Percentiles rank a stretch among this genome's conserved stretches.
phyloP scores from a whole-genome alignment of 1,139 yeast species.

The Suhomyces kunorum region DNA sequence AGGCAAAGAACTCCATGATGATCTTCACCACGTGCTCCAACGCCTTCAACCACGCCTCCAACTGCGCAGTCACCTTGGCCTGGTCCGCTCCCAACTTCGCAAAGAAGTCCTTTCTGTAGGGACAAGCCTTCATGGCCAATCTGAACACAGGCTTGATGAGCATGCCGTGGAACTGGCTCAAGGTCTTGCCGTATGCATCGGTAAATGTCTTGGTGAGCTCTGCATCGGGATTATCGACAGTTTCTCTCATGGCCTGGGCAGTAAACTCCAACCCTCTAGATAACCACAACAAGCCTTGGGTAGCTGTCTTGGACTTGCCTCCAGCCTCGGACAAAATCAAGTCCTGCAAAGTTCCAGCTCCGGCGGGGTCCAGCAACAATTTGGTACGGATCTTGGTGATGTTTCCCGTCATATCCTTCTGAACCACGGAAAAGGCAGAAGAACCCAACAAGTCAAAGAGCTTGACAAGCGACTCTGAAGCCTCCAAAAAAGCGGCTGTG shows the following conservation, averaged over 20 bases:
- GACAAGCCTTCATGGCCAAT: conserved; percentile 95
- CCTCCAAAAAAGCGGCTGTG: conserved; percentile 77
- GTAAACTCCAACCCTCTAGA: conserved; percentile 86
- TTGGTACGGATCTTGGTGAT: conserved; percentile 72
- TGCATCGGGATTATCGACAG: conserved; percentile 56
- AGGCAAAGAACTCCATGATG: conserved; percentile 71
- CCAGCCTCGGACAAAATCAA: conserved; percentile 70
- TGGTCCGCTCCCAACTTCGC: conserved; percentile 75
- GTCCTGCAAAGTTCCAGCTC: conserved; percentile 70
- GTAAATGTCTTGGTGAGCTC: conserved; percentile 81
- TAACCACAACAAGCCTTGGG: conserved; percentile 90
- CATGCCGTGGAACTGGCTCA: conserved; percentile 79
- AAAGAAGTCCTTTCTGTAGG: conserved; percentile 85
- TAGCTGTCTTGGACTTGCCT: conserved; percentile 72
- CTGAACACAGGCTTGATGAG: conserved; percentile 83
- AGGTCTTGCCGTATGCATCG: conserved; percentile 76
- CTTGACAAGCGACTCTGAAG: conserved; percentile 80
- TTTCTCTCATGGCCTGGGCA: conserved; percentile 82
- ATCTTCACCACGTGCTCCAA: conserved; percentile 72
- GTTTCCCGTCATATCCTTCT: conserved; percentile 87
- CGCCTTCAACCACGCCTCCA: conserved; percentile 73
- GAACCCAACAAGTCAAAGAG: conserved; percentile 84
- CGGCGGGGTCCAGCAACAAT: conserved; percentile 63
- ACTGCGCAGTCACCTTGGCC: conserved; percentile 63
- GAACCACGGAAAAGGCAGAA: conserved; percentile 81